Evolutionary conservation across 176 grass and related monocot species (phyloP), one percentile per base, ranked within the genome.

Genomic region (Elymus sibiricus): DNA sequence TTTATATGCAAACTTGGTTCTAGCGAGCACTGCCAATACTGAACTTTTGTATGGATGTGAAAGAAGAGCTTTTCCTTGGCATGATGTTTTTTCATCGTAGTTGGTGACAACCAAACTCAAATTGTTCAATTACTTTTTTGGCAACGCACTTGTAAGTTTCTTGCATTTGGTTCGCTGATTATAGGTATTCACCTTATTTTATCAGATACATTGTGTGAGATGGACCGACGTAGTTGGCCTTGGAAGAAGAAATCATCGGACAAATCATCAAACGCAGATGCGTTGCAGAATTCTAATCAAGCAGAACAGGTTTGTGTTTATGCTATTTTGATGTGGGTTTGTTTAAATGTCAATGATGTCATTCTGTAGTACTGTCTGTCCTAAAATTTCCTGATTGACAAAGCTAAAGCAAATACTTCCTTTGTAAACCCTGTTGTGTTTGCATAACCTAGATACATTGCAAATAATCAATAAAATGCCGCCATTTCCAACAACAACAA

Each of bases 161-260:
- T 85, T 12, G 29, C 40, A 25, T 70, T 62, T 5, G 32, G 55
- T 80, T 82, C n/a, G 25, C 70, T 85, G 59, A 84, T 58, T 5
- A 65, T 43, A 69, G 38, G 32, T 76, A 55, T 56, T 82, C 2
- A 55, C 21, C 7, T n/a, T 70, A 31, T 91, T 28, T 72, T 74
- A 43, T 85, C 83, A 91, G 86, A 81, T 82, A 85, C 61, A 25
- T 80, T 71, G 78, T 10, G 79, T 34, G 10, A 19, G 47, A 99
- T 99, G 97, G 97, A 99, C 81, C 87, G 94, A 19, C 87, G 97
- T 49, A 95, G 97, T 80, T 99, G 97, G 97, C 97, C 97, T 19
- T 99, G 97, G 97, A 99, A 99, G 90, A 99, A 99, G 88, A 99
- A 97, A 84, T 97, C 97, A 37, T 97, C 97, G 83, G 97, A 97